Percentiles rank a stretch among this genome's conserved stretches.
These are phyloP conservation scores for Astragalus glycyphyllos DNA, from an alignment of 306 rosid species.

Conservation along the genomic window DNA sequence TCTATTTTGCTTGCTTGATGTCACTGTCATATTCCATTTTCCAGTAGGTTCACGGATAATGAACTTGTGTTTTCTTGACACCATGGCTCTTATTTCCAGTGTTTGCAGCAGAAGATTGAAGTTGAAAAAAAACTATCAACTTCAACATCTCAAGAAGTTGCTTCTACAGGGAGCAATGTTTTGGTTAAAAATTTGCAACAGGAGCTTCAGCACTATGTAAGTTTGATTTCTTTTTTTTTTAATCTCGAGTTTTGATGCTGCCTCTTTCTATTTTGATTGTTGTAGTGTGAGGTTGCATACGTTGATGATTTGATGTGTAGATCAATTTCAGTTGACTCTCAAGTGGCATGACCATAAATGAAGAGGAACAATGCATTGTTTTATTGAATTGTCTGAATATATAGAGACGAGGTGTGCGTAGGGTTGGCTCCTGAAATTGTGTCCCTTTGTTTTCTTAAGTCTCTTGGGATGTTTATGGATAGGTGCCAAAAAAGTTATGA, in stretches of 20 bases:
- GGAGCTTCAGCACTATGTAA: slow-evolving; percentile 82
- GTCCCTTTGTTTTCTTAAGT: background rate
- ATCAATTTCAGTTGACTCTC: slow-evolving; percentile 21
- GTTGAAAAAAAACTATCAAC: slow-evolving; percentile 74
- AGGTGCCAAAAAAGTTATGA: slow-evolving; percentile 8
- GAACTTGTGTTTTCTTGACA: slow-evolving; percentile 7
- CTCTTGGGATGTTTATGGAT: slow-evolving; percentile 16
- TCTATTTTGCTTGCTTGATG: slow-evolving; percentile 33
- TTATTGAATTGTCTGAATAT: slow-evolving; percentile 29
- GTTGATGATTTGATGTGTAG: slow-evolving; percentile 32
- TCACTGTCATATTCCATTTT: slow-evolving; percentile 16
- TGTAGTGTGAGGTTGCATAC: slow-evolving; percentile 30
- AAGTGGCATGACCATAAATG: slow-evolving; percentile 16
- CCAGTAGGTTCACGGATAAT: slow-evolving; percentile 24
- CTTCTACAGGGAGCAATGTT: slow-evolving; percentile 50
- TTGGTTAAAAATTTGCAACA: slow-evolving; percentile 86
- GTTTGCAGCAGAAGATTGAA: slow-evolving; percentile 78
- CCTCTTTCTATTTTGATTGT: slow-evolving; percentile 28
- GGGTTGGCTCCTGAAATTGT: slow-evolving; percentile 32
- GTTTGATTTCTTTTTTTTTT: slow-evolving; percentile 45
- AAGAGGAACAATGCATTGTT: slow-evolving; percentile 28
- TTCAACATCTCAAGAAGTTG: slow-evolving; percentile 63
- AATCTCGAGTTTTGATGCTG: background rate
- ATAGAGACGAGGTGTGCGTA: background rate
- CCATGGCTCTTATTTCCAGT: slow-evolving; percentile 59